Conservation (phyloP, 2,329 filamentous ascomycete genomes). For the Diaporthe sp. region DNA sequence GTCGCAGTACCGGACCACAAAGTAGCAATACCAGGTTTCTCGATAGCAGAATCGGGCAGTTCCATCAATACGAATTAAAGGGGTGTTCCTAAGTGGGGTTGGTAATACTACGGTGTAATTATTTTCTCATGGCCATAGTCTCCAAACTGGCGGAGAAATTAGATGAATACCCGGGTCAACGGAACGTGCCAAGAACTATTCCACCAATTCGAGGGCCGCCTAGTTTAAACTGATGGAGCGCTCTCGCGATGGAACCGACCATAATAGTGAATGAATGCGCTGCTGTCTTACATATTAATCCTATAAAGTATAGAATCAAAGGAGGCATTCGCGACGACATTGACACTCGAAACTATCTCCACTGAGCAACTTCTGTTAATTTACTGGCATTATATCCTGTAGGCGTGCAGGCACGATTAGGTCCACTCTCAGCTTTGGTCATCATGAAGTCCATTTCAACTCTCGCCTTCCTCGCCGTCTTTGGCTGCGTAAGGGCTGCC, state of each 20-base stretch:
- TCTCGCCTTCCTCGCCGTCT: neutral
- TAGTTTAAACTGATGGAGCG: neutral
- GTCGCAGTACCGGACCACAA: neutral
- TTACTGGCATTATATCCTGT: neutral
- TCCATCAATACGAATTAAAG: neutral
- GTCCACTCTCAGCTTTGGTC: neutral
- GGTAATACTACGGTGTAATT: neutral
- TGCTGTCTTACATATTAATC: no score
- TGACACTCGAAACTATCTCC: neutral
- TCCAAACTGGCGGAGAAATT: slow-evolving; percentile 4
- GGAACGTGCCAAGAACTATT: neutral
- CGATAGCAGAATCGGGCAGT: neutral
- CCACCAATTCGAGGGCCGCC: slow-evolving; percentile 12
- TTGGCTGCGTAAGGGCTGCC: neutral
- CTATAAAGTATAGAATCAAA: neutral
- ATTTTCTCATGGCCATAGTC: neutral
- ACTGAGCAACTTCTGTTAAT: no score
- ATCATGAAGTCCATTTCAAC: neutral
- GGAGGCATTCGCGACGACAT: neutral
- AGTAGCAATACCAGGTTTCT: neutral
- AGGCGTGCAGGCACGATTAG: neutral
- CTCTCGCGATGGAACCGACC: neutral
- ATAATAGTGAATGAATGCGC: neutral
- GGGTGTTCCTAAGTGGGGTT: neutral
- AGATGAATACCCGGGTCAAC: neutral